These are phyloP conservation scores for Paecilomyces dactylethromorphus DNA, from an alignment of 2,329 filamentous ascomycete species.

Conservation along the genomic window DNA sequence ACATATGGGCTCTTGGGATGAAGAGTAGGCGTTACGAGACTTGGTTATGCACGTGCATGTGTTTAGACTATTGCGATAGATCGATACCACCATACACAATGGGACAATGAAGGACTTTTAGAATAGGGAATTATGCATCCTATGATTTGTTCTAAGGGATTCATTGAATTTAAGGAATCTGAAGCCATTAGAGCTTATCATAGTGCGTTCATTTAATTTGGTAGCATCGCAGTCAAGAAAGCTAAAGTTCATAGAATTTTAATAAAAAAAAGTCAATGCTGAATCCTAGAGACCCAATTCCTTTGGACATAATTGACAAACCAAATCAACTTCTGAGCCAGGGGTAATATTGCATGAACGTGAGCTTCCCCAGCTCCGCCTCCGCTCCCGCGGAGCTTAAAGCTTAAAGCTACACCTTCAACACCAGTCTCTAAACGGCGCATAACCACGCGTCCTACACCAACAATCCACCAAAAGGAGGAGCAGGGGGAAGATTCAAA, in stretches of 20 bases:
- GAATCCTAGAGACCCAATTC: no score
- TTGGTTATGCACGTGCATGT: background rate
- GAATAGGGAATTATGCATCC: no score
- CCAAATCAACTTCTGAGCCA: background rate
- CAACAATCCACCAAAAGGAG: background rate
- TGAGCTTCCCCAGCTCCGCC: background rate
- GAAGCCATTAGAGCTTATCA: no score
- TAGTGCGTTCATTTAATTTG: no score
- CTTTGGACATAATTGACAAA: no score
- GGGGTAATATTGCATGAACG: background rate
- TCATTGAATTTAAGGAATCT: no score
- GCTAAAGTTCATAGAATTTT: no score
- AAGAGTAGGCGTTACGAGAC: background rate
- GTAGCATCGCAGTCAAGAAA: no score
- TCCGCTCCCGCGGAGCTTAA: background rate
- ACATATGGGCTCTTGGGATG: background rate
- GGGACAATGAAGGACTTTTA: background rate
- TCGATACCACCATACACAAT: background rate
- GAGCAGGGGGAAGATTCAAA: background rate
- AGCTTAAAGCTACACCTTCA: background rate
- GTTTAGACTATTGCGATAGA: slow-evolving; percentile 1
- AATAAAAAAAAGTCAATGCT: no score
- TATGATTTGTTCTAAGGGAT: no score
- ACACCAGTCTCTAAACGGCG: background rate
- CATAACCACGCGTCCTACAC: background rate